Evolutionary conservation across 768 basidiomycete genomes (phyloP).

Genomic region (Cubamyces sp.): DNA sequence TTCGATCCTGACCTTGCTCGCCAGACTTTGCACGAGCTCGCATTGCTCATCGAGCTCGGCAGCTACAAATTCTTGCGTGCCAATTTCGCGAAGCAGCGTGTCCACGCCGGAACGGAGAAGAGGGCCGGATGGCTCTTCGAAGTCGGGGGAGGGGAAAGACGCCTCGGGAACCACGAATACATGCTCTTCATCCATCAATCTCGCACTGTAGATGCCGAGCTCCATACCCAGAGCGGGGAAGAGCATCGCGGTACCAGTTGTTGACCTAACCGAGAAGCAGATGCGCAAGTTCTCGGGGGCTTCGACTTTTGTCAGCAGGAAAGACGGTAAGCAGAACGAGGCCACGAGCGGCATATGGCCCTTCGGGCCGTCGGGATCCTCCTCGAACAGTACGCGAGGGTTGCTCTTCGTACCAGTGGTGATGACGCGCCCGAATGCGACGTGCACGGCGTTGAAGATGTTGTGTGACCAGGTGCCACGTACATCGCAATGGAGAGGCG

Average conservation of each 20-base stretch:
- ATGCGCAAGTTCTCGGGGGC: conserved; percentile 8
- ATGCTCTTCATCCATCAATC: conserved; percentile 25
- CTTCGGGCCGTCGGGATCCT: conserved; percentile 19
- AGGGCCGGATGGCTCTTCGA: background rate
- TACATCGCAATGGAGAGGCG: conserved; percentile 33
- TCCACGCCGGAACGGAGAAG: background rate
- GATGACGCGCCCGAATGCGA: conserved; percentile 27
- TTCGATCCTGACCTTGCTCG: conserved; percentile 21
- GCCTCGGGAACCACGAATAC: conserved; percentile 31
- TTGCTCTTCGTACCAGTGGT: conserved; percentile 18
- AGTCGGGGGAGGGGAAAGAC: conserved; percentile 13
- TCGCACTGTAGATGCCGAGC: conserved; percentile 28
- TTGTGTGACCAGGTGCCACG: conserved; percentile 31
- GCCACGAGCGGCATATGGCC: conserved; percentile 25
- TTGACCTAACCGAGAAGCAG: conserved; percentile 34
- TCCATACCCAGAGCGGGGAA: conserved; percentile 26
- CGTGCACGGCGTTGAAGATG: conserved; percentile 34
- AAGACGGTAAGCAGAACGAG: conserved; percentile 35
- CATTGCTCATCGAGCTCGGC: conserved; percentile 30
- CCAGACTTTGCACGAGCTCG: conserved; percentile 21
- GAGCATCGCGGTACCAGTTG: conserved; percentile 29
- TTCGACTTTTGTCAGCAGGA: conserved; percentile 29
- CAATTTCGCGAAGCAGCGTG: conserved; percentile 21
- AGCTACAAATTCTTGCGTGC: conserved; percentile 20
- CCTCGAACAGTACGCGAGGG: conserved; percentile 23